These are phyloP conservation scores for Suhomyces wounanorum DNA, from an alignment of 1,139 yeast genomes.

Conservation along the genomic window DNA sequence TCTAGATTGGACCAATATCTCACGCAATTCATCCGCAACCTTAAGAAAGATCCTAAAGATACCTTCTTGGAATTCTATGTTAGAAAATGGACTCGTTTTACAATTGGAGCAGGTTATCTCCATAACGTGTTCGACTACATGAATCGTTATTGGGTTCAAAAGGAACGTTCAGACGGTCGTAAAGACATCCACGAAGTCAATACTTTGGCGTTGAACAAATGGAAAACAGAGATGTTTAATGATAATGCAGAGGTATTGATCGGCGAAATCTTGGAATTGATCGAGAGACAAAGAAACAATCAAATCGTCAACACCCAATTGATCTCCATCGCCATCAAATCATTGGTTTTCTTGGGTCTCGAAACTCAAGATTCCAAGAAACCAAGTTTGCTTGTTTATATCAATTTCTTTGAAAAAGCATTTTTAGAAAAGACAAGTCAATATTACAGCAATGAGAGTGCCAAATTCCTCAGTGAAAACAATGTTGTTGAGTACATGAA, in stretches of 20 bases:
- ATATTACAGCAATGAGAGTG: conserved; percentile 74
- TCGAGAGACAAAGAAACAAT: conserved; percentile 78
- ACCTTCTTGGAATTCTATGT: conserved; percentile 83
- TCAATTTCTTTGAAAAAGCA: conserved; percentile 72
- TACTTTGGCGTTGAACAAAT: conserved; percentile 80
- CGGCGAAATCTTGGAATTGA: conserved; percentile 71
- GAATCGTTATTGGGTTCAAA: conserved; percentile 97
- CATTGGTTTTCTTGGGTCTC: conserved; percentile 77
- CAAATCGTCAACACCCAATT: conserved; percentile 69
- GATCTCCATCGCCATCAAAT: conserved; percentile 75
- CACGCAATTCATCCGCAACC: conserved; percentile 55
- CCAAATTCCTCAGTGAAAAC: conserved; percentile 63
- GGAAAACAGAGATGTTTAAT: conserved; percentile 84
- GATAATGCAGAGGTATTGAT: conserved; percentile 62
- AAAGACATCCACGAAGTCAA: conserved; percentile 88
- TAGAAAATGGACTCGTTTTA: conserved; percentile 82
- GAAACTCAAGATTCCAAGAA: conserved; percentile 83
- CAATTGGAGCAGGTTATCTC: conserved; percentile 88
- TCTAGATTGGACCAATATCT: conserved; percentile 68
- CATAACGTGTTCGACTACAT: conserved; percentile 94
- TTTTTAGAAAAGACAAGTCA: conserved; percentile 73
- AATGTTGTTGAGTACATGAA: conserved; percentile 90
- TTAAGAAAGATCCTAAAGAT: conserved; percentile 58
- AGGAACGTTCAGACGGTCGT: conserved; percentile 95
- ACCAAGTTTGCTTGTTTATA: conserved; percentile 79